Percentiles rank a stretch among this genome's conserved stretches.
These are phyloP conservation scores for Colletotrichum sp. DNA, from an alignment of 2,329 filamentous ascomycete genomes.

Conservation along the genomic window DNA sequence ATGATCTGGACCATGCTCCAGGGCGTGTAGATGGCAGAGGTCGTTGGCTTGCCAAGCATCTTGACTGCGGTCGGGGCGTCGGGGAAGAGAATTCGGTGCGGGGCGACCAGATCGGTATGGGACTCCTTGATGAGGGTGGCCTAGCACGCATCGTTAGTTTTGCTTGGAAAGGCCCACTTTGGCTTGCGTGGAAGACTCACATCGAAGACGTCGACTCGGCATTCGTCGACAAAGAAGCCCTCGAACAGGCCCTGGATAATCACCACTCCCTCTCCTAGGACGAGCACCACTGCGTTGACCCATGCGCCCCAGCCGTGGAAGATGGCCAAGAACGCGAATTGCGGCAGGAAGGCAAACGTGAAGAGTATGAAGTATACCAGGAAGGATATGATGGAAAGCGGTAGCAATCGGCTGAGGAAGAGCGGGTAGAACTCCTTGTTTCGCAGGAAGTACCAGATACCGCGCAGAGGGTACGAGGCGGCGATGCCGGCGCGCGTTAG, in stretches of 20 bases:
- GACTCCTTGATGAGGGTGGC: constrained; percentile 78
- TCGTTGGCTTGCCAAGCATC: constrained; percentile 82
- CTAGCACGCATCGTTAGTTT: constrained; percentile 36
- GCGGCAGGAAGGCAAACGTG: constrained; percentile 84
- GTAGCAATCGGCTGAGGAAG: constrained; percentile 77
- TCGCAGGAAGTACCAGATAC: constrained; percentile 80
- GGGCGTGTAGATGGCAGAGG: constrained; percentile 78
- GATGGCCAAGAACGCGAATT: constrained; percentile 86
- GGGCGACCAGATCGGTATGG: constrained; percentile 70
- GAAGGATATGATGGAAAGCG: constrained; percentile 80
- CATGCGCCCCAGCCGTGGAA: constrained; percentile 91
- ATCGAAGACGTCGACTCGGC: constrained; percentile 83
- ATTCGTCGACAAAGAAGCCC: constrained; percentile 82
- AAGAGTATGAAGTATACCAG: constrained; percentile 89
- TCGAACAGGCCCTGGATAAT: constrained; percentile 75
- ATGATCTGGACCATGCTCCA: constrained; percentile 91
- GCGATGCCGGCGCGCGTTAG: constrained; percentile 48
- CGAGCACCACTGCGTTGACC: constrained; percentile 85
- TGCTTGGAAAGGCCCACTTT: not conserved
- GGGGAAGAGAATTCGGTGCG: constrained; percentile 67
- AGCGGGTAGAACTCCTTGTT: constrained; percentile 85
- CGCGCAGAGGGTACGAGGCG: constrained; percentile 66
- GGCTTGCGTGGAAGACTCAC: constrained; percentile 47
- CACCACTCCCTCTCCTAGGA: constrained; percentile 81
- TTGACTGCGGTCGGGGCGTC: constrained; percentile 77